phyloP scores from a whole-genome alignment of 306 rosid genomes.

The Lagenaria siceraria region DNA sequence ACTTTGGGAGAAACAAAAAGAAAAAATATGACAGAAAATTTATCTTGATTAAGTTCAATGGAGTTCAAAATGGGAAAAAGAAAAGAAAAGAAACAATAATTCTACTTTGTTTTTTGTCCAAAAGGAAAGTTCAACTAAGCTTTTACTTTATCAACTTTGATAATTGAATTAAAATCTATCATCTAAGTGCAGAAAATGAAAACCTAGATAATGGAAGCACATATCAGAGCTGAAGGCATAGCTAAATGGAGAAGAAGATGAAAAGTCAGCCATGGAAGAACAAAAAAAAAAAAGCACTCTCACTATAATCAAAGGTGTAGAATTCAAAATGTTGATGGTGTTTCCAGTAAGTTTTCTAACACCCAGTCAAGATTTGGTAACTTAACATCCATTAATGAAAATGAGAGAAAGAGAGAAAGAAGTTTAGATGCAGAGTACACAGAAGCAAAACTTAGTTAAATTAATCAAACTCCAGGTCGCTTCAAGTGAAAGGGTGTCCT shows the following conservation, averaged over 20 bases:
- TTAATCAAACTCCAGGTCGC: background rate
- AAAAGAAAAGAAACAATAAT: background rate
- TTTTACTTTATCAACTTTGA: background rate
- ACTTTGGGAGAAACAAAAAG: background rate
- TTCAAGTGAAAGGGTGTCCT: background rate
- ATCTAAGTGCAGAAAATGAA: background rate
- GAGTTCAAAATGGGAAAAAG: background rate
- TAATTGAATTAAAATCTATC: background rate
- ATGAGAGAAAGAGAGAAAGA: background rate
- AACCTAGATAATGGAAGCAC: background rate
- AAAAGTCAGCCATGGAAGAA: background rate
- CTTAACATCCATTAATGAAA: background rate
- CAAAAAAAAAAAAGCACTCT: background rate
- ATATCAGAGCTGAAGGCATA: background rate
- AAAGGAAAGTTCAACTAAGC: background rate
- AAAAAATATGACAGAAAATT: background rate
- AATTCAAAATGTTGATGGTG: background rate
- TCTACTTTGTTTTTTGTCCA: background rate
- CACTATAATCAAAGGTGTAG: background rate
- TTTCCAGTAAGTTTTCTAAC: too few species aligned
- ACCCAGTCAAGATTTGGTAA: too few species aligned
- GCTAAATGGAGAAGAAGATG: conserved; percentile 1
- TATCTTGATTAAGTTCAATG: background rate
- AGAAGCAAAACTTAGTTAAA: background rate
- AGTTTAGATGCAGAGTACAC: background rate